Percentiles rank a stretch among this genome's conserved stretches.
Conservation (phyloP, 257 asterid genomes). For the Petunia axillaris region DNA sequence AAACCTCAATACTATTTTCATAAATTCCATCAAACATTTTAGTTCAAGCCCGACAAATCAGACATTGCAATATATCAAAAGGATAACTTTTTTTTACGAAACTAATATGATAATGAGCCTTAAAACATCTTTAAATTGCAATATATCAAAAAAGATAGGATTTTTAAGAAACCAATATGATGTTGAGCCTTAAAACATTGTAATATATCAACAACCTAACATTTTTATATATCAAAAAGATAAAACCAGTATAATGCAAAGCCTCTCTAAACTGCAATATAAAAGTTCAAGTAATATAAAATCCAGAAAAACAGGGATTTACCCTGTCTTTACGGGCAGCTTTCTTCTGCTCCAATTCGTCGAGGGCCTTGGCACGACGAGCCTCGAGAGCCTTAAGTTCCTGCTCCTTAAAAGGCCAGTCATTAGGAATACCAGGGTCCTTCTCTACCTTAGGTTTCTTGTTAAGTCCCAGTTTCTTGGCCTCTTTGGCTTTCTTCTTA, state of each 20-base stretch:
- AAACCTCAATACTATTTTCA: neutral
- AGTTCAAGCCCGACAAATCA: neutral
- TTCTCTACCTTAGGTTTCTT: constrained; percentile 71
- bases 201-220: neutral
- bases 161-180: no score
- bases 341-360: constrained; percentile 82
- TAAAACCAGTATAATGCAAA: neutral
- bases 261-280: neutral
- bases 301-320: neutral
- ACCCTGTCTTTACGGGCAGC: constrained; percentile 97
- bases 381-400: constrained; percentile 87
- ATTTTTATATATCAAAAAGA: neutral
- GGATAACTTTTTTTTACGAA: neutral
- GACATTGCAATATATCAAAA: neutral
- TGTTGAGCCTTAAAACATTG: no score
- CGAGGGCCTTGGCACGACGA: constrained; percentile 71
- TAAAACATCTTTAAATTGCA: no score
- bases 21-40: neutral
- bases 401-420: constrained; percentile 95
- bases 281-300: neutral
- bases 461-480: constrained; percentile 62
- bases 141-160: no score
- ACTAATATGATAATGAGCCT: no score
- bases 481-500: constrained; percentile 86
- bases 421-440: constrained; percentile 95